Base-by-base conservation (phyloP, 805 yeast genomes). In the Myxozyma udenii region DNA sequence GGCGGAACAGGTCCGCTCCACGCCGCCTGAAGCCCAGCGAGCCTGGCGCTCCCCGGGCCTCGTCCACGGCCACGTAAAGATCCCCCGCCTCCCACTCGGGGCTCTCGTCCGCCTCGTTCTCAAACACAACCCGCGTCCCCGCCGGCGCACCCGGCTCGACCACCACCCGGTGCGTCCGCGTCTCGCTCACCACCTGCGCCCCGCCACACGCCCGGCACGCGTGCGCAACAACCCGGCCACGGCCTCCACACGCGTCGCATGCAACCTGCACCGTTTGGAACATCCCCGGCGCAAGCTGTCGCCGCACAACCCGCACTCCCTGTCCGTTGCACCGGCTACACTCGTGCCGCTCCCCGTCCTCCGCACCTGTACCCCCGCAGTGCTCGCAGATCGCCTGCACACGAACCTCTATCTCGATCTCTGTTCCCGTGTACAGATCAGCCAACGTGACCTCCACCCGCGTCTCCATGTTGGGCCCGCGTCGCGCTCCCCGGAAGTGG, bases 221-320 rank as follows among this genome's bases (percentile, higher is more conserved):
- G 58, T 84, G 73, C 42, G 77, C 72, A 37, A 87, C 83, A 5
- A 74, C 69, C 49, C 79, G 72, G 11, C 98, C 98, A 40, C 75
- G 71, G 32, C 98, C 98, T 9, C 72, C 70, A 74, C 98, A 93
- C 46, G 72, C 70, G 48, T 85, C 88, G 76, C 98, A 93, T 2
- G 76, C 74, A 40, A 81, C 77, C 66, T 87, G 91, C 61, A 90
- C 76, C 55, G 83, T 85, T 69, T 93, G 98, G 55, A 87, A 72
- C 88, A 93, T 87, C 5, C 90, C 90, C 3, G 95, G 95, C 0
- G 87, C 97, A 59, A 91, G 69, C 66, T 90, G 95, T 53, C 84
- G 74, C 44, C 80, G 76, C 49, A 83, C 78, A 5, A 82, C 66
- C 35, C 78, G 68, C 21, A 83, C 74, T 24, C 98, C 98, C 23